phyloP scores from a whole-genome alignment of 2,329 filamentous ascomycete genomes.

The Fonsecaea erecta region DNA sequence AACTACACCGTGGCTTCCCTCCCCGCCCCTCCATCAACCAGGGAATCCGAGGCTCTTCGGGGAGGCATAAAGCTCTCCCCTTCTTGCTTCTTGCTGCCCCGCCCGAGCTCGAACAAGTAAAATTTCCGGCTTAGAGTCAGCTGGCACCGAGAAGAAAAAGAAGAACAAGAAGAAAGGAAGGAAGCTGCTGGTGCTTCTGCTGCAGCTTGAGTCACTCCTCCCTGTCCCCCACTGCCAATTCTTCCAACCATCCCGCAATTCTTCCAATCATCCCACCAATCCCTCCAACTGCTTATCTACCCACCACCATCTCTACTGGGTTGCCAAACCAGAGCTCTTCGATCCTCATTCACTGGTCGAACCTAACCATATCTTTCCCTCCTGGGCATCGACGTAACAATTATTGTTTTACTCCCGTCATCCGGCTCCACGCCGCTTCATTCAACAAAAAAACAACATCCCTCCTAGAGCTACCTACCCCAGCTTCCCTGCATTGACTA shows the following conservation, averaged over 20 bases:
- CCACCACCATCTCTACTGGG: not conserved
- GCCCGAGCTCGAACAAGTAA: not conserved
- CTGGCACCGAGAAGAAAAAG: not conserved
- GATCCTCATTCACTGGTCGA: constrained; percentile 3
- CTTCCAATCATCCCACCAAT: constrained; percentile 15
- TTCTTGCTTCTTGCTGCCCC: constrained; percentile 10
- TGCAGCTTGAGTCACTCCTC: not conserved
- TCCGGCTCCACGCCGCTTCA: constrained; percentile 12
- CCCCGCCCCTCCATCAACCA: constrained; percentile 3
- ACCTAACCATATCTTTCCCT: constrained; percentile 12
- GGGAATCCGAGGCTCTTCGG: constrained; percentile 1
- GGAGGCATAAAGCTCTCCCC: not conserved
- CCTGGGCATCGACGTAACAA: constrained; percentile 22
- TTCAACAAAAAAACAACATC: constrained; percentile 17
- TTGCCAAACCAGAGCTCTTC: constrained; percentile 2
- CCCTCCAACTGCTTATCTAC: constrained; percentile 11
- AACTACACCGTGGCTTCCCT: not conserved
- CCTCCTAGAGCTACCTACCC: not conserved
- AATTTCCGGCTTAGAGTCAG: not conserved
- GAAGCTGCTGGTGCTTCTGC: not conserved
- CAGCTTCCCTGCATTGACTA: constrained; percentile 5
- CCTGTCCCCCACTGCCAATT: not conserved
- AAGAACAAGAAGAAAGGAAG: not conserved
- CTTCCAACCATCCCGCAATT: constrained; percentile 10
- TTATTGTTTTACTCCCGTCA: constrained; percentile 34